These are phyloP conservation scores for Trichosporon sp. DNA, from an alignment of 1,284 basidiomycete species.

Conservation along the genomic window DNA sequence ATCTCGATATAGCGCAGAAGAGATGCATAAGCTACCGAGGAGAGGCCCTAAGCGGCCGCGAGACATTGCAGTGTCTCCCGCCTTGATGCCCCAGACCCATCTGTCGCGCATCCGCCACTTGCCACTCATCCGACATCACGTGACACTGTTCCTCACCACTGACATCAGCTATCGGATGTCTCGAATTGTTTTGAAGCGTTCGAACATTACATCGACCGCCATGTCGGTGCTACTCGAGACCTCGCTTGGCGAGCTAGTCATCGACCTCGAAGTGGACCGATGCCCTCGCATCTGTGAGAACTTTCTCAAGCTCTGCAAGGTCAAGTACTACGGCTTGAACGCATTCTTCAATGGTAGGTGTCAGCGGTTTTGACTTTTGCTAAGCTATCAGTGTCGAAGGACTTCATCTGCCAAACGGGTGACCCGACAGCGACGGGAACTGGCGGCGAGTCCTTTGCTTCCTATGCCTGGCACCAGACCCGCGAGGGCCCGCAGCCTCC, in stretches of 20 bases:
- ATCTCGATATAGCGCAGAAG: too few species aligned
- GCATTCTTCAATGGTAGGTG: constrained; percentile 90
- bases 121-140: not conserved
- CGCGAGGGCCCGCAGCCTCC: constrained; percentile 53
- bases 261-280: constrained; percentile 85
- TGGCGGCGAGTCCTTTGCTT: constrained; percentile 81
- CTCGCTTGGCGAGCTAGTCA: constrained; percentile 88
- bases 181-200: not conserved
- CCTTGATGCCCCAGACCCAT: too few species aligned
- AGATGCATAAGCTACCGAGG: too few species aligned
- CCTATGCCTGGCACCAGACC: constrained; percentile 47
- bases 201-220: constrained; percentile 8
- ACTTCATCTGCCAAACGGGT: constrained; percentile 91
- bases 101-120: too few species aligned
- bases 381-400: constrained; percentile 68
- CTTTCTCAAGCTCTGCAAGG: constrained; percentile 94
- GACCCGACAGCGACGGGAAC: constrained; percentile 93
- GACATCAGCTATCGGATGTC: not conserved
- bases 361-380: not conserved
- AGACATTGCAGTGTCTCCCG: too few species aligned
- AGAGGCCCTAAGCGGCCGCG: too few species aligned
- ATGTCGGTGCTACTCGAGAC: constrained; percentile 98
- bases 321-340: constrained; percentile 92
- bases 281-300: constrained; percentile 89
- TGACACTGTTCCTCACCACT: not conserved